These are phyloP conservation scores for Trypethelium eluteriae DNA, from an alignment of 495 filamentous ascomycete species.

Conservation along the genomic window DNA sequence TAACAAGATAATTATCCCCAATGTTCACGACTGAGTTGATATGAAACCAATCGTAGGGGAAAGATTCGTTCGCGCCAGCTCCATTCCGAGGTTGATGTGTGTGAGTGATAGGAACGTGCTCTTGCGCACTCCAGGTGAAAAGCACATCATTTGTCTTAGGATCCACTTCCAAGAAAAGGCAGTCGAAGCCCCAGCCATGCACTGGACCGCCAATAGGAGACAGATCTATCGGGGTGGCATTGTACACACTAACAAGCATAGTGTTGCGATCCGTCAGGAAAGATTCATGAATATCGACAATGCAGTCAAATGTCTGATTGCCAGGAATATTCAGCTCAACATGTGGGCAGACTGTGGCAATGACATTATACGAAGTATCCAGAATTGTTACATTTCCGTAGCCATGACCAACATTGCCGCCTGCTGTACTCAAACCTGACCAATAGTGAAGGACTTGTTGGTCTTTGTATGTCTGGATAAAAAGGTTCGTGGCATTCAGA, in stretches of 20 bases:
- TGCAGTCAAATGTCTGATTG: conserved; percentile 12
- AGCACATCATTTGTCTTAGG: conserved; percentile 18
- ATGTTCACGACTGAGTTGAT: conserved; percentile 44
- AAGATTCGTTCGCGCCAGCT: conserved; percentile 24
- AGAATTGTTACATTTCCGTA: conserved; percentile 21
- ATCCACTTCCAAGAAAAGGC: conserved; percentile 25
- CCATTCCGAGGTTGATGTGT: conserved; percentile 11
- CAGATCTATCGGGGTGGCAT: conserved; percentile 19
- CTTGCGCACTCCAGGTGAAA: conserved; percentile 22
- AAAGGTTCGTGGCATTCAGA: conserved; percentile 6
- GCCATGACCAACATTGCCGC: conserved; percentile 21
- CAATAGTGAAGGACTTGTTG: conserved; percentile 18
- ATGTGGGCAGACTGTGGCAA: conserved; percentile 14
- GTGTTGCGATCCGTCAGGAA: conserved; percentile 20
- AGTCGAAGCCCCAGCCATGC: conserved; percentile 21
- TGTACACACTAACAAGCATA: conserved; percentile 22
- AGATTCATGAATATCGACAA: conserved; percentile 21
- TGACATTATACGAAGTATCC: conserved; percentile 19
- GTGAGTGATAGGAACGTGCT: conserved; percentile 14
- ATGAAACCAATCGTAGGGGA: conserved; percentile 44
- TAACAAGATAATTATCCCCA: conserved; percentile 37
- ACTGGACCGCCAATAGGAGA: conserved; percentile 15
- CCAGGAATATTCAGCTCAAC: conserved; percentile 14
- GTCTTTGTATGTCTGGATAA: conserved; percentile 12
- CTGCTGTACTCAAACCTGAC: conserved; percentile 14